Evolutionary conservation across 306 rosid species (phyloP), one percentile per base, ranked within the genome.

Genomic region (Trifolium fragiferum): DNA sequence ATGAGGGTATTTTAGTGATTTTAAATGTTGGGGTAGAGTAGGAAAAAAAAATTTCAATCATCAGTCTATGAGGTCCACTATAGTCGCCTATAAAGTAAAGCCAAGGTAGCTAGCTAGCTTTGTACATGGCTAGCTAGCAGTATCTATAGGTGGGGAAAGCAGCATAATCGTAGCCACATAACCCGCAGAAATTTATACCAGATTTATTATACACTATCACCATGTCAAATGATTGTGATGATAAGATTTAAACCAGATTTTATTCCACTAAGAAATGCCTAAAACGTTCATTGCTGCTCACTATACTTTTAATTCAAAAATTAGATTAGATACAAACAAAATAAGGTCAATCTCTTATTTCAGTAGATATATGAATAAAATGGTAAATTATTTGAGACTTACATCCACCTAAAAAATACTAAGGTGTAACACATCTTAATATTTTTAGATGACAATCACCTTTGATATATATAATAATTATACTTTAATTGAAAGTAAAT

Each of bases 171-270:
- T 53, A 53, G 27, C 59, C 59, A 18, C 59, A 8, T 18, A 53
- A 53, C 27, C 25, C 25, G 6, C 12, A 53, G 13, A 53, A 53
- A 9, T 53, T 18, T 53, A 53, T 53, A 53, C 14, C n/a, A n/a
- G n/a, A 53, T 8, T 47, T 47, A 53, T 19, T 3, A 25, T 25
- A 25, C 27, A 2, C 8, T n/a, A 55, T 20, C n/a, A 10, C 1
- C 30, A 9, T 54, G 15, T 55, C 32, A 20, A 55, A 55, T 55
- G 61, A 55, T 55, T 55, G 15, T 55, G 61, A 55, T 55, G 61
- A 55, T 10, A 21, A 55, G 61, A 55, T 55, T 20, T 55, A 55
- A 55, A 55, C 61, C 33, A 55, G 61, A 55, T 55, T 55, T 55
- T 55, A 55, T 55, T 55, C 61, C 61, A 55, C 10, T n/a, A 55